Conservation (phyloP, 768 basidiomycete genomes). For the Termitomyces sp. region DNA sequence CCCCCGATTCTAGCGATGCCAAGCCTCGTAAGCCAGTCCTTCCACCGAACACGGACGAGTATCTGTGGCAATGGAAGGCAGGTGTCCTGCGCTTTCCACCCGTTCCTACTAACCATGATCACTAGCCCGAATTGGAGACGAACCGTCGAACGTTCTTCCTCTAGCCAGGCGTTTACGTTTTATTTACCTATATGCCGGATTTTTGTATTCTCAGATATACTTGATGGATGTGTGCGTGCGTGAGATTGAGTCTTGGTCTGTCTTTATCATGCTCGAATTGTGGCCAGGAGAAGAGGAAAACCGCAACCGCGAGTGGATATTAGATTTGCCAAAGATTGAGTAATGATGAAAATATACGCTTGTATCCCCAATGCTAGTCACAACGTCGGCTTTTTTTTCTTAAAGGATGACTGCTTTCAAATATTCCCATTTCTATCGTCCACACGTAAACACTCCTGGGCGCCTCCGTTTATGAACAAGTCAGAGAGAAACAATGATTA, state of each 20-base stretch:
- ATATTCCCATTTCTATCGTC: background rate
- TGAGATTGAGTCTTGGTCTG: background rate
- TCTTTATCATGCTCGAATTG: background rate
- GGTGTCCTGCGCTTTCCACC: slow-evolving; percentile 17
- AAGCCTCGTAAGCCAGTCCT: slow-evolving; percentile 29
- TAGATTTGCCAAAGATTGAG: too few relatives aligned
- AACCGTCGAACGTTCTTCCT: slow-evolving; percentile 90
- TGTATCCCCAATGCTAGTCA: too few relatives aligned
- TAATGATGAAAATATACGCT: too few relatives aligned
- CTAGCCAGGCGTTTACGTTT: slow-evolving; percentile 26
- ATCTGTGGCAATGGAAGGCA: slow-evolving; percentile 91
- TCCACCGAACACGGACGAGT: slow-evolving; percentile 72
- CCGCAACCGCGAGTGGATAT: background rate
- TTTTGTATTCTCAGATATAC: background rate
- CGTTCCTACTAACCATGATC: background rate
- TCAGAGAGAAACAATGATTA: background rate
- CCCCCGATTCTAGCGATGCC: slow-evolving; percentile 15
- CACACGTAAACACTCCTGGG: too few relatives aligned
- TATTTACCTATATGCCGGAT: background rate
- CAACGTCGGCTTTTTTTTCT: too few relatives aligned
- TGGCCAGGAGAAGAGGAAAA: background rate
- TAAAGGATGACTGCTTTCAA: too few relatives aligned
- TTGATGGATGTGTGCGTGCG: background rate
- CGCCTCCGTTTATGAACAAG: background rate
- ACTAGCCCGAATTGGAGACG: slow-evolving; percentile 89